Evolutionary conservation across 2,329 filamentous ascomycete genomes (phyloP), one percentile per base, ranked within the genome.

Genomic region (Sphaerulina vaccinii): DNA sequence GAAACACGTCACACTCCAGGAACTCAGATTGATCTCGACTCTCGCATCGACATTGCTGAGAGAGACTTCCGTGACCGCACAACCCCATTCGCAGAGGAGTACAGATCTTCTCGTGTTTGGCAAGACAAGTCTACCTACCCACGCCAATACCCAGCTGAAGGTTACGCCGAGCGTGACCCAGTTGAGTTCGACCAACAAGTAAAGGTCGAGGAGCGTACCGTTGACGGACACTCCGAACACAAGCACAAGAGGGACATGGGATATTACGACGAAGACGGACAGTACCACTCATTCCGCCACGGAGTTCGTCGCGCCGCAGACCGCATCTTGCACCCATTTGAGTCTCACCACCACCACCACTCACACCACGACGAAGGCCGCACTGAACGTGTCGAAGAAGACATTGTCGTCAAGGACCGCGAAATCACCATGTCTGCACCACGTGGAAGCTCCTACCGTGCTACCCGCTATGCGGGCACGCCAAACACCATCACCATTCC

Each of bases 401-500:
- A 79, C 65, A 67, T 78, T 56, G 66, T 75, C 59, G 62, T 73
- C 57, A 75, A 79, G 62, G 75, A 75, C 60, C 77, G 81, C 69
- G 63, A 70, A 55, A 62, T 71, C 59, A 67, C 68, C 55, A 68
- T 71, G 61, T 65, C 65, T 57, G 66, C 66, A 62, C 73, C 67
- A 54, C 68, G 67, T 53, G 55, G 57, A 51, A 59, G 53, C 33
- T 50, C 23, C 38, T 51, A 54, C 60, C 56, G 50, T 61, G 60
- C 54, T 58, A 58, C 52, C 45, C 58, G 54, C 46, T 50, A 39
- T 27, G 44, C 49, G 24, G 59, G 61, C 46, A 52, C 65, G 23
- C 80, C 86, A 71, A 91, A 93, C 82, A 95, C 90, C 66, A 91
- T 97, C 74, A 92, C 91, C 72, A 96, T 99, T 75, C 93, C 95